phyloP scores from a whole-genome alignment of 164 flowering plant genomes.

The Aristolochia contorta region DNA sequence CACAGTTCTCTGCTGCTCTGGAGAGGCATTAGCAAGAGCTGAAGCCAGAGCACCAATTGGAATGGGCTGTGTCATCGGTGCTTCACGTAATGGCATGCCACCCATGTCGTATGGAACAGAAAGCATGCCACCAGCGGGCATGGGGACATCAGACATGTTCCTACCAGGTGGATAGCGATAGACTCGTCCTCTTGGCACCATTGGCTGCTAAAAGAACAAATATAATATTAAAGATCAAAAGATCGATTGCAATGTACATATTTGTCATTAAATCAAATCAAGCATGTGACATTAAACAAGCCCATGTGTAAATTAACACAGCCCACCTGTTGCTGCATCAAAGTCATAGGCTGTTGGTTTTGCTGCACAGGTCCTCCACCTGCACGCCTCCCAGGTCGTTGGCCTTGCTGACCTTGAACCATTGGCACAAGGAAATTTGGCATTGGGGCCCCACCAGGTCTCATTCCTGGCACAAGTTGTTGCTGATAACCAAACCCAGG shows the following conservation, averaged over 20 bases:
- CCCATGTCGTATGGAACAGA: conserved; percentile 55
- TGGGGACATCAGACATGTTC: conserved; percentile 50
- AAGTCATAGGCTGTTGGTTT: conserved; percentile 52
- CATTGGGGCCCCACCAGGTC: conserved; percentile 68
- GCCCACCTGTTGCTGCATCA: conserved; percentile 67
- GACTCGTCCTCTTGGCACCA: conserved; percentile 74
- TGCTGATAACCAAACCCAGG: conserved; percentile 82
- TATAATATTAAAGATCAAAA: background rate
- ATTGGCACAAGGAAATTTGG: conserved; percentile 62
- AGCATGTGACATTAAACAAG: too few relatives aligned
- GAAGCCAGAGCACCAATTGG: conserved; percentile 56
- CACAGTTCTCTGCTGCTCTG: conserved; percentile 79
- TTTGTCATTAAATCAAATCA: too few relatives aligned
- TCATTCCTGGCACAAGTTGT: conserved; percentile 79
- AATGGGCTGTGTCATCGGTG: conserved; percentile 34
- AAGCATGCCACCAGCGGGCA: conserved; percentile 60
- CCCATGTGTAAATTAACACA: conserved; percentile 3
- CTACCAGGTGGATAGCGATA: conserved; percentile 77
- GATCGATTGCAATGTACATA: too few relatives aligned
- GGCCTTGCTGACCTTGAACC: conserved; percentile 67
- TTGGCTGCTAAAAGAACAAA: conserved; percentile 22
- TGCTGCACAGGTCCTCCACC: conserved; percentile 56
- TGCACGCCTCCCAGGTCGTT: conserved; percentile 63
- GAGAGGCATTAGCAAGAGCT: conserved; percentile 72
- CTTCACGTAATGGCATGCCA: conserved; percentile 48